Conservation (phyloP, 208 protist species). For the Acanthamoeba royreba region DNA sequence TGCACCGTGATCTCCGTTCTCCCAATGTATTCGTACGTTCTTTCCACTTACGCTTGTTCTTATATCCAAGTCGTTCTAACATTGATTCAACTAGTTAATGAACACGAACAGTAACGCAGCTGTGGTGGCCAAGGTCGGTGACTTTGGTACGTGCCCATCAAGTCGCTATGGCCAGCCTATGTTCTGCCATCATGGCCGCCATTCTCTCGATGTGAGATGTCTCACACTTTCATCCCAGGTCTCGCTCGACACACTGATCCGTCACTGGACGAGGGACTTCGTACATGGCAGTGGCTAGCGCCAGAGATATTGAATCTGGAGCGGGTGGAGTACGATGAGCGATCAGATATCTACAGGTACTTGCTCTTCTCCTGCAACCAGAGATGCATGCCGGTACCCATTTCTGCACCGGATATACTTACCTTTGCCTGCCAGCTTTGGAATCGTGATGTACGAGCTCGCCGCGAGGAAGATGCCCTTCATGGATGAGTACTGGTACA, state of each 20-base stretch:
- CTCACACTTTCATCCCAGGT: too few relatives aligned
- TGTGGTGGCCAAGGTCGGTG: conserved; percentile 51
- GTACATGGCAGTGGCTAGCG: conserved; percentile 56
- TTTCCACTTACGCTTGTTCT: not conserved
- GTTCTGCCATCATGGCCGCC: too few relatives aligned
- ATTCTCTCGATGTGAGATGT: too few relatives aligned
- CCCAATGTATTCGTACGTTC: conserved; percentile 59
- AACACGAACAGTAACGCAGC: not conserved
- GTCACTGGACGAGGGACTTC: not conserved
- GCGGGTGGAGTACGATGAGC: conserved; percentile 34
- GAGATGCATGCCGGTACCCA: too few relatives aligned
- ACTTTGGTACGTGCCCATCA: conserved; percentile 57
- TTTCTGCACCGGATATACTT: too few relatives aligned
- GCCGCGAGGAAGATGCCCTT: not conserved
- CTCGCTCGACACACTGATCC: conserved; percentile 4
- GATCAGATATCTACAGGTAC: not conserved
- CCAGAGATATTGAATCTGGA: conserved; percentile 25
- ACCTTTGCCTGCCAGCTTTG: conserved; percentile 21
- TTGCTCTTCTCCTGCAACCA: not conserved
- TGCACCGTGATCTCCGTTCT: conserved; percentile 60
- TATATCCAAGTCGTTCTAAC: too few relatives aligned
- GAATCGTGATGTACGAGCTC: conserved; percentile 37
- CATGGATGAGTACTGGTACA: conserved; percentile 24
- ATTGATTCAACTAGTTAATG: not conserved
- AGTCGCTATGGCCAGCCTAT: too few relatives aligned